A percentile compares a stretch with the other conserved stretches of the same genome.
These are phyloP conservation scores for Coemansia sp. DNA, from an alignment of 192 early-diverging fungal species.

Conservation along the genomic window DNA sequence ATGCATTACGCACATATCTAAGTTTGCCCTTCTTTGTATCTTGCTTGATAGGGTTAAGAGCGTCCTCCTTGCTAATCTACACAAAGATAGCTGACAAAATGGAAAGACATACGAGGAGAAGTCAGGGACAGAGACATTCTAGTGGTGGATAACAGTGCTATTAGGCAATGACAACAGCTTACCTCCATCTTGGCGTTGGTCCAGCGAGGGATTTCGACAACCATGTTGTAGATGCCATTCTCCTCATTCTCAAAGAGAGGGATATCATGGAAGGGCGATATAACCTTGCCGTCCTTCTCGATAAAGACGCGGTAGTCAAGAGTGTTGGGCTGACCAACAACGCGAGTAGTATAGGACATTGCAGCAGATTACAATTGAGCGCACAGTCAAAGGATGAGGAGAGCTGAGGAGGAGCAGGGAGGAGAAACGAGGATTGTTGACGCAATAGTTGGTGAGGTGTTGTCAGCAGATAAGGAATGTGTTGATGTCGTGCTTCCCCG, in stretches of 20 bases:
- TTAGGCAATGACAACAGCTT: conserved; percentile 19
- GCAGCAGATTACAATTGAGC: neutral
- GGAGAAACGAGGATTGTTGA: neutral
- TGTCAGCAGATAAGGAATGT: neutral
- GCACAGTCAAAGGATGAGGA: neutral
- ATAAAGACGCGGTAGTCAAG: conserved; percentile 88
- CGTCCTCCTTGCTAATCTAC: conserved; percentile 90
- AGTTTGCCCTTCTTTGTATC: conserved; percentile 99
- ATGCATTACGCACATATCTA: conserved; percentile 96
- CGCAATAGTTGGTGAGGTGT: neutral
- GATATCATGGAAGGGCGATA: conserved; percentile 98
- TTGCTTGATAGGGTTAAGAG: conserved; percentile 98
- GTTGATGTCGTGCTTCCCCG: neutral
- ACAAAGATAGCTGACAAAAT: conserved; percentile 15
- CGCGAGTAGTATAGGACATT: conserved; percentile 70
- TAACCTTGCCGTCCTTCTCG: conserved; percentile 78
- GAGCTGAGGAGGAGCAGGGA: neutral
- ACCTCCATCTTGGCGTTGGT: conserved; percentile 96
- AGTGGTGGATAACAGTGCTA: neutral
- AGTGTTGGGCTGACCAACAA: conserved; percentile 77
- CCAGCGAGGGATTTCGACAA: conserved; percentile 98
- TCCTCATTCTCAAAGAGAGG: conserved; percentile 90
- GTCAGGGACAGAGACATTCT: neutral
- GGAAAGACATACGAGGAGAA: neutral
- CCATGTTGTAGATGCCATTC: conserved; percentile 94